Base-by-base conservation (phyloP, 805 yeast species). In the Saturnispora hagleri region DNA sequence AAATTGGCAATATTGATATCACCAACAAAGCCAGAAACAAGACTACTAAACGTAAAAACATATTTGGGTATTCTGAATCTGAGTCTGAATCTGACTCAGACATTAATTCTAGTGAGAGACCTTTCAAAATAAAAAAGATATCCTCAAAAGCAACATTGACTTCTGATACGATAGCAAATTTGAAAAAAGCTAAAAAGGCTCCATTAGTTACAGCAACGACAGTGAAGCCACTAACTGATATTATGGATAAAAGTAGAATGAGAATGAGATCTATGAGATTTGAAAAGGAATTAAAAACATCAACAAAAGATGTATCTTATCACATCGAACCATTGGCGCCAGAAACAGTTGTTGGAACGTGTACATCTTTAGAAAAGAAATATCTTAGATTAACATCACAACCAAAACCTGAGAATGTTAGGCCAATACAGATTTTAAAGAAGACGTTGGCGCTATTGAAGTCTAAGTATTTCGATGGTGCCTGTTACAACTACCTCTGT, bases 341-440 rank as follows among this genome's bases (percentile, higher is more conserved):
- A 8, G 51, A 45, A 17, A 67, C 71, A 12, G 61, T 79, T 10
- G 58, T 84, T 10, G 99, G 99, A 0, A 73, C 78, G 1, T 76
- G 85, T 60, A 73, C 74, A 49, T 71, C 63, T 1, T 64, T 91
- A 24, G 97, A 89, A 58, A 93, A 91, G 65, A 72, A 79, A 43
- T 91, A 89, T 63, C 69, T 89, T 24, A 75, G 98, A 54, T 69
- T 93, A 54, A 93, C 99, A 0, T 86, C 96, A 2, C 96, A 84
- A 48, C 97, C 98, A 0, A 86, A 87, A 56, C 97, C 97, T 0
- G 76, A 79, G 2, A 69, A 74, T 27, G 97, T 91, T 2, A 74
- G 99, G 46, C 97, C 98, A 0, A 70, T 79, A 43, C 64, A 61
- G 1, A 72, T 89, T 1, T 68, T 91, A 51, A 73, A 76, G 54